phyloP scores from a whole-genome alignment of 495 filamentous ascomycete species.

The Trypethelium eluteriae region DNA sequence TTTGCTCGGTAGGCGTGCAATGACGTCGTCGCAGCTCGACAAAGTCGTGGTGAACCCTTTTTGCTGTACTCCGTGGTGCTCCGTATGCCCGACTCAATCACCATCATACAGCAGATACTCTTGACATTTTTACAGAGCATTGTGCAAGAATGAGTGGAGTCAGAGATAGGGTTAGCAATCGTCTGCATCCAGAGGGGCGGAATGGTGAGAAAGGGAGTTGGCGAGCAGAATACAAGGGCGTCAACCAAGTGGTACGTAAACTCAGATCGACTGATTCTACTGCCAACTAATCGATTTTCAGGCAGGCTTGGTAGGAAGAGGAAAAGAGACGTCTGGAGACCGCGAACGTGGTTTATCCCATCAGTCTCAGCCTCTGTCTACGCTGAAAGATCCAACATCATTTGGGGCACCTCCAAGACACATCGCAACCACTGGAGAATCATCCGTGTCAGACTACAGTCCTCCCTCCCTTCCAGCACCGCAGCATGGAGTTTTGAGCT shows the following conservation, averaged over 20 bases:
- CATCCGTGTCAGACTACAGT: neutral
- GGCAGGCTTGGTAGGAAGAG: slow-evolving; percentile 37
- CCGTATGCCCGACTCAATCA: too few species aligned
- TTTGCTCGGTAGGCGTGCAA: too few species aligned
- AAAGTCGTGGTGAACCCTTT: too few species aligned
- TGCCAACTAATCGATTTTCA: slow-evolving; percentile 21
- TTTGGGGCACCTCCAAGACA: slow-evolving; percentile 84
- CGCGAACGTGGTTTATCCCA: slow-evolving; percentile 40
- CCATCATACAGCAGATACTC: too few species aligned
- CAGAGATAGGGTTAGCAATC: slow-evolving; percentile 29
- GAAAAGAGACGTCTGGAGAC: slow-evolving; percentile 38
- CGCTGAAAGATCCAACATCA: slow-evolving; percentile 70
- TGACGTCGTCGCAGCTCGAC: too few species aligned
- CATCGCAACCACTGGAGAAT: slow-evolving; percentile 31
- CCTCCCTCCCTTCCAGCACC: neutral
- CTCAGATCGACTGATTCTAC: slow-evolving; percentile 11
- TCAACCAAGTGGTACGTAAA: slow-evolving; percentile 27
- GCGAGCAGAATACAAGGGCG: slow-evolving; percentile 28
- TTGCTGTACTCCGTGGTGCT: too few species aligned
- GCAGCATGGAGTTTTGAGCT: slow-evolving; percentile 41
- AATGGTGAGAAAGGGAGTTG: slow-evolving; percentile 26
- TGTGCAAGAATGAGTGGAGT: slow-evolving; percentile 13
- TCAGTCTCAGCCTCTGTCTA: slow-evolving; percentile 60
- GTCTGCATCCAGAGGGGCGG: slow-evolving; percentile 32
- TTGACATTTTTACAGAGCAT: too few species aligned